A percentile compares a stretch with the other conserved stretches of the same genome.
Evolutionary conservation across 2,329 filamentous ascomycete genomes (phyloP).

Genomic region (Diaporthe longicolla): DNA sequence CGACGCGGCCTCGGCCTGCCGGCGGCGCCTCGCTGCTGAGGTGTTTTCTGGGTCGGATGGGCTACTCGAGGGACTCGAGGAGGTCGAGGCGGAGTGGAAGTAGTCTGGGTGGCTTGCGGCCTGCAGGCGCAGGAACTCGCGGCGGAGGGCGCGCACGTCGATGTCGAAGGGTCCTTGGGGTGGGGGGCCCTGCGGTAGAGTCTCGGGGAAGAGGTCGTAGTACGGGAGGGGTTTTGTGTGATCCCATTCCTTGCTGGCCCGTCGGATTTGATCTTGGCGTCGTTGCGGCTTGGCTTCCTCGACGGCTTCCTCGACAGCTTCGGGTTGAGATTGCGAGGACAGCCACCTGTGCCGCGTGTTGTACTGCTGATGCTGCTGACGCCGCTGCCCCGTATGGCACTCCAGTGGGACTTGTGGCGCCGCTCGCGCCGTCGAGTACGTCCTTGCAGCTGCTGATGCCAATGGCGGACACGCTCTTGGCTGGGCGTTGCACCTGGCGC

Average conservation of each 20-base stretch:
- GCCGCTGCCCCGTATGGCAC: not conserved
- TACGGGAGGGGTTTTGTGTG: conserved; percentile 53
- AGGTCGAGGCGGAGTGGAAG: conserved; percentile 54
- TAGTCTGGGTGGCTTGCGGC: conserved; percentile 82
- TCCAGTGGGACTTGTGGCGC: not conserved
- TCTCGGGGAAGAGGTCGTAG: conserved; percentile 90
- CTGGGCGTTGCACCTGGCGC: conserved; percentile 14
- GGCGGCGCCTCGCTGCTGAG: conserved; percentile 46
- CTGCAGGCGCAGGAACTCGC: conserved; percentile 90
- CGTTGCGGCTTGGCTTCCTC: not conserved
- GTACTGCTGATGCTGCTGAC: not conserved
- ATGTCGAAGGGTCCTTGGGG: conserved; percentile 83
- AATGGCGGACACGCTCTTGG: not conserved
- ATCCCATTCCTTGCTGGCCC: not conserved
- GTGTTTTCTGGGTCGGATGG: not conserved
- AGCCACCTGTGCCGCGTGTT: conserved; percentile 27
- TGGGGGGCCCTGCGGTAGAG: conserved; percentile 83
- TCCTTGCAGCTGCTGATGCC: not conserved
- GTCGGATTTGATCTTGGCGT: not conserved
- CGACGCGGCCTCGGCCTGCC: conserved; percentile 80
- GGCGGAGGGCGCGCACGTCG: conserved; percentile 77
- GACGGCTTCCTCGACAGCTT: not conserved
- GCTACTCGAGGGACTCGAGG: not conserved
- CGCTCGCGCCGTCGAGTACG: not conserved
- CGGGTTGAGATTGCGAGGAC: conserved; percentile 24